Conservation (phyloP, 2,329 filamentous ascomycete species). For the Penicillium sp. region DNA sequence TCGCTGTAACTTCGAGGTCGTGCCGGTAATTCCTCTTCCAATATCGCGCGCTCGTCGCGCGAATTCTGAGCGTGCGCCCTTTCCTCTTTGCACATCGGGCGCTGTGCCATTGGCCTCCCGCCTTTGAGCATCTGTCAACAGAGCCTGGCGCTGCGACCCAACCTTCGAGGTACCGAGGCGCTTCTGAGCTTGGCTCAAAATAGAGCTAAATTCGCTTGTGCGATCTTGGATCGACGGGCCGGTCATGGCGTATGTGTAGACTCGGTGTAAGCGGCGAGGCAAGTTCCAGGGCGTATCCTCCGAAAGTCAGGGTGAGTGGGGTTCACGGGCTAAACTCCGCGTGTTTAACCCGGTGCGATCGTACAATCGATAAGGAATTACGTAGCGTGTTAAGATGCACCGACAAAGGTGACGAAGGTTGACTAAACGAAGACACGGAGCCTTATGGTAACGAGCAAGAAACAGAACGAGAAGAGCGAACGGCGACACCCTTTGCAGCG, state of each 20-base stretch:
- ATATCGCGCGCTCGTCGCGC: constrained; percentile 88
- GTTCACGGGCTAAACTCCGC: constrained; percentile 8
- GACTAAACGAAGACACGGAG: background rate
- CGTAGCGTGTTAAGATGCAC: constrained; percentile 22
- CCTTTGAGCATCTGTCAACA: constrained; percentile 69
- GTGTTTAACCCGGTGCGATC: constrained; percentile 12
- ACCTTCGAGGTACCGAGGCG: constrained; percentile 73
- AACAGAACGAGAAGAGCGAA: background rate
- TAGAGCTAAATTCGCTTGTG: constrained; percentile 90
- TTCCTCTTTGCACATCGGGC: constrained; percentile 48
- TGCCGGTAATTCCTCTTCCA: constrained; percentile 83
- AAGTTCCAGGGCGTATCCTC: background rate
- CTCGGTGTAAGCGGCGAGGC: background rate
- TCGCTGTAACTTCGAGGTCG: constrained; percentile 93
- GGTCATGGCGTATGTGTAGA: constrained; percentile 45
- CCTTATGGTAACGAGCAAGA: background rate
- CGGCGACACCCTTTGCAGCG: background rate
- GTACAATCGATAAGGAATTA: constrained; percentile 36
- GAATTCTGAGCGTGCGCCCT: constrained; percentile 75
- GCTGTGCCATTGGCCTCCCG: constrained; percentile 58
- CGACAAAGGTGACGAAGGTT: background rate
- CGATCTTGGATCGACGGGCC: constrained; percentile 86
- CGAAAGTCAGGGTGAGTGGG: background rate
- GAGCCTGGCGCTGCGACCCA: constrained; percentile 74
- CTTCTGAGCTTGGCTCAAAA: constrained; percentile 80